These are phyloP conservation scores for Cruciata laevipes DNA, from an alignment of 257 asterid genomes.

Conservation along the genomic window DNA sequence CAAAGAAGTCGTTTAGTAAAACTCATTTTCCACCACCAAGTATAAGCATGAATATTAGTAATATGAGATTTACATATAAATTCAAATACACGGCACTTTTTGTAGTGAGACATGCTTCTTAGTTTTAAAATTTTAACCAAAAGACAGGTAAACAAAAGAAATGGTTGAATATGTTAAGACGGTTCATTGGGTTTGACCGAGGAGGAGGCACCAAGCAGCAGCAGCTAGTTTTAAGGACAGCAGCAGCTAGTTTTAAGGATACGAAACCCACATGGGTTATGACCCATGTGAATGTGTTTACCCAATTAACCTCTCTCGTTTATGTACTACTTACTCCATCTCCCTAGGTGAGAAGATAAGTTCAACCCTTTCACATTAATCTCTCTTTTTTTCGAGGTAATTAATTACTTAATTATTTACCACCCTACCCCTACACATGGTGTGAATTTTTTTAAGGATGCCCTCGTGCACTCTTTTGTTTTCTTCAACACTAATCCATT, in stretches of 20 bases:
- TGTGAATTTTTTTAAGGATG: not conserved
- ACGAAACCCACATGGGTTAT: not conserved
- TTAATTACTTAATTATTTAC: not conserved
- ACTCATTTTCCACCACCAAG: too few relatives aligned
- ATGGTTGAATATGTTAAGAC: not conserved
- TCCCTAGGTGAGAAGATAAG: conserved; percentile 4
- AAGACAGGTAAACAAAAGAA: not conserved
- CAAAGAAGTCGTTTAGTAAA: too few relatives aligned
- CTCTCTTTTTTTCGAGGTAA: not conserved
- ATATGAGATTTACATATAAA: too few relatives aligned
- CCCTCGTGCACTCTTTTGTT: not conserved
- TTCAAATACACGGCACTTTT: too few relatives aligned
- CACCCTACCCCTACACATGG: not conserved
- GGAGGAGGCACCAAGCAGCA: not conserved
- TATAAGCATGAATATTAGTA: too few relatives aligned
- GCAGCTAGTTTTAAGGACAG: conserved; percentile 7
- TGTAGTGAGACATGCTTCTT: not conserved
- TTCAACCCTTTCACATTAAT: not conserved
- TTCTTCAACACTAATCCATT: not conserved
- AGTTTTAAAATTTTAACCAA: not conserved
- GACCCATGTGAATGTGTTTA: not conserved
- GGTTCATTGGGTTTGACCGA: not conserved
- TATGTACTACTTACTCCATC: not conserved
- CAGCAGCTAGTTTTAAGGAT: conserved; percentile 6
- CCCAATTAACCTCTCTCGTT: not conserved